Base-by-base conservation (phyloP, 306 rosid genomes). In the Canavalia gladiata region DNA sequence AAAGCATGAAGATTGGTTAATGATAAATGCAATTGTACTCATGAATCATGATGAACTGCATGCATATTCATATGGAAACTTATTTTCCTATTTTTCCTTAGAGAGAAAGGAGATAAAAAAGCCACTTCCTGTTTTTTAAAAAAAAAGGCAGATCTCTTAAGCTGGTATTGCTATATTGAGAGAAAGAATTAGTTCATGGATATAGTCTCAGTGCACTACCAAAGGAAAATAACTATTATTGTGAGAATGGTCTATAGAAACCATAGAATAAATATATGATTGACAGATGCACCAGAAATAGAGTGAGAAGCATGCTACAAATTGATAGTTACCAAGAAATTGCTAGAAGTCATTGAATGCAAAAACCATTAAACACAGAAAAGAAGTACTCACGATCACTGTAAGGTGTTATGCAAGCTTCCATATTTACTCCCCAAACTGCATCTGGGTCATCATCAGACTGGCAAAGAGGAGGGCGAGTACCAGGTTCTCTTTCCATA, bases 381-480 rank as follows among this genome's bases (percentile, higher is more conserved):
- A 51, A 80, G 65, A 18, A 52, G 75, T 43, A 87, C 98, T 90
- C 88, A 95, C 94, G 90, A 7, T 88, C 94, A 63, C 94, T 86
- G 86, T 95, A 93, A 62, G 89, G 88, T 55, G 94, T 84, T 81
- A 95, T 93, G 89, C 98, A 95, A 67, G 91, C 89, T 82, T 95
- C 94, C 98, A 95, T 93, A 76, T 84, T 88, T 88, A 95, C 94
- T 60, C 92, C 94, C 94, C 94, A 91, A 78, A 87, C 87, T 41
- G 93, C 93, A 87, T 95, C 97, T 2, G 98, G 97, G 70, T 95
- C 97, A 35, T 90, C 91, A 47, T 90, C 96, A 73, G 94, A 84
- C 68, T 87, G 92, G 89, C 99, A 95, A 39, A 93, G 97, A 72
- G 92, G 97, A 77, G 99, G 99, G 72, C 47, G 92, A 46, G 93